phyloP scores from a whole-genome alignment of 306 rosid genomes.

The Trichosanthes truncata region DNA sequence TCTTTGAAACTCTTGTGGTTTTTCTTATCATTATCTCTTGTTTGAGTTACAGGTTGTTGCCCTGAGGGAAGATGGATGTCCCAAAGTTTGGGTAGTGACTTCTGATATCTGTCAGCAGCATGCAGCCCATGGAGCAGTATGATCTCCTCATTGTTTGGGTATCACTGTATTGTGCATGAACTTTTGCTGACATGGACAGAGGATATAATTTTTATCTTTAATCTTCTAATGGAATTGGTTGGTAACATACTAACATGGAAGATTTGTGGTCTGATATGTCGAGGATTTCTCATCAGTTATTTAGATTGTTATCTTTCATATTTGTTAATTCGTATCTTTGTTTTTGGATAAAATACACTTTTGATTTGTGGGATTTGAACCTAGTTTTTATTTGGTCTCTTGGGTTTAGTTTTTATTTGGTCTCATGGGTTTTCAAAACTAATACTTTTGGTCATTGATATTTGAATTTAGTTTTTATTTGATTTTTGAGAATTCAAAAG shows the following conservation, averaged over 20 bases:
- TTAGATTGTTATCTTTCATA: background rate
- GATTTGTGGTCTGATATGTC: background rate
- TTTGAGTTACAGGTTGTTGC: constrained; percentile 52
- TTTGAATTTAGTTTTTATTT: background rate
- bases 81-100: constrained; percentile 91
- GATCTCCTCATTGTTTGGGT: constrained; percentile 27
- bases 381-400: no score
- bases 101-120: constrained; percentile 78
- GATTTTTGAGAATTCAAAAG: background rate
- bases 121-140: constrained; percentile 80
- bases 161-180: constrained; percentile 1
- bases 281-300: background rate
- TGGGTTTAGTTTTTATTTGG: background rate
- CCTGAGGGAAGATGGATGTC: constrained; percentile 87
- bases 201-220: background rate
- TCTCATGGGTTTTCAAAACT: background rate
- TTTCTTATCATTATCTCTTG: constrained; percentile 9
- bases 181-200: background rate
- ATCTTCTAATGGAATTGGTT: background rate
- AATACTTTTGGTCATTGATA: background rate
- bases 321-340: background rate
- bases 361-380: no score
- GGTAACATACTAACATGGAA: background rate
- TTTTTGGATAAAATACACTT: no score
- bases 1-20: background rate